A percentile compares a stretch with the other conserved stretches of the same genome.
These are phyloP conservation scores for Paecilomyces sp. DNA, from an alignment of 2,329 filamentous ascomycete genomes.

Conservation along the genomic window DNA sequence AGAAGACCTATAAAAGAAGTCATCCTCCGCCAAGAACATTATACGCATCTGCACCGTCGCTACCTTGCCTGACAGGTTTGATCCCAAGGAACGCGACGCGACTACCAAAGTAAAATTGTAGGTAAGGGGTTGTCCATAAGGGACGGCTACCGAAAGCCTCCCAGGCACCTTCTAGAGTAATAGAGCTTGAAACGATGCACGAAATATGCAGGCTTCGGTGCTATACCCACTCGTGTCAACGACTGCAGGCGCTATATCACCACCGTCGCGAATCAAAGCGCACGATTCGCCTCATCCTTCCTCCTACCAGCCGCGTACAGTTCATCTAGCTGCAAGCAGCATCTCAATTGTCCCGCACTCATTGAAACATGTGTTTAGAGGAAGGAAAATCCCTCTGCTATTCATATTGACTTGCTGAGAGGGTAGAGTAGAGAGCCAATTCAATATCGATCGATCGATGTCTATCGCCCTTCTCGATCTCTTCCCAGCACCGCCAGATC, in stretches of 20 bases:
- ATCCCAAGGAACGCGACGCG: neutral
- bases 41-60: neutral
- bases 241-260: neutral
- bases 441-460: neutral
- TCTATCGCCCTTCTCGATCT: neutral
- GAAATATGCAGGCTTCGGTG: neutral
- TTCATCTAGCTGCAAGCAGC: neutral
- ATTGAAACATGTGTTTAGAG: neutral
- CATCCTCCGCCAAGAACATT: neutral
- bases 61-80: neutral
- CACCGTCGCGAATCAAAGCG: neutral
- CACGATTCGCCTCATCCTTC: neutral
- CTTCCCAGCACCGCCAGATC: neutral
- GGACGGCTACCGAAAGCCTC: neutral
- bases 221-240: neutral
- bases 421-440: neutral
- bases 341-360: neutral
- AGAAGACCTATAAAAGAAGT: neutral
- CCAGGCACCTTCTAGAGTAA: neutral
- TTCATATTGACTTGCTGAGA: neutral
- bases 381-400: neutral
- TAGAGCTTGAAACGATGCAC: neutral
- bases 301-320: neutral
- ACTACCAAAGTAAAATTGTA: neutral
- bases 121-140: neutral